Conservation (phyloP, 331 rosid genomes). For the Arachis monticola region DNA sequence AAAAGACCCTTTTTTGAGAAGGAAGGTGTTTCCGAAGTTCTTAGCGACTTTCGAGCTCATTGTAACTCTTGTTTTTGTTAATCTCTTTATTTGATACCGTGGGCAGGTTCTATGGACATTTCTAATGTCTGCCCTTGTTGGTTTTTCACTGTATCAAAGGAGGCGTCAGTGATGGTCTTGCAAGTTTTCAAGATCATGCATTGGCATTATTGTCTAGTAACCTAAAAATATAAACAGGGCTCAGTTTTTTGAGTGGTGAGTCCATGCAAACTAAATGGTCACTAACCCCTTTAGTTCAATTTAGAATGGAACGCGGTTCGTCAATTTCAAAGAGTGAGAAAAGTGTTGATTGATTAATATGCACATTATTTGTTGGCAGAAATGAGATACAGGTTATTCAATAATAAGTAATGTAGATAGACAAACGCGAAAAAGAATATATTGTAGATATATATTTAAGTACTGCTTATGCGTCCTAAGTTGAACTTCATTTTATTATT, state of each 20-base stretch:
- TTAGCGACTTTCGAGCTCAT: constrained; percentile 6
- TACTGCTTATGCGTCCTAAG: too few relatives aligned
- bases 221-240: constrained; percentile 23
- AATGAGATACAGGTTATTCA: not conserved
- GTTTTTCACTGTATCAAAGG: constrained; percentile 90
- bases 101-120: constrained; percentile 94
- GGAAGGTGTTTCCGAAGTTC: constrained; percentile 3
- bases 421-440: too few relatives aligned
- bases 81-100: constrained; percentile 14
- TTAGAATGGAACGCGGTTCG: not conserved
- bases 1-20: too few relatives aligned
- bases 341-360: constrained; percentile 7
- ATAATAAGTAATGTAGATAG: too few relatives aligned
- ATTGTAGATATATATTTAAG: too few relatives aligned
- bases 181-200: constrained; percentile 27
- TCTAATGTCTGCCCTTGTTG: constrained; percentile 93
- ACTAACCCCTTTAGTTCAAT: constrained; percentile 31
- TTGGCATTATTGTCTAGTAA: constrained; percentile 19
- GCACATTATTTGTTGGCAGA: constrained; percentile 34
- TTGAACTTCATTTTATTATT: too few relatives aligned
- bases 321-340: constrained; percentile 20
- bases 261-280: constrained; percentile 40
- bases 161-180: constrained; percentile 60
- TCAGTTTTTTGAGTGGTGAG: constrained; percentile 34
- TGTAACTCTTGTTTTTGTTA: not conserved